Conservation (phyloP, 331 rosid species). For the Dryas integrifolia region DNA sequence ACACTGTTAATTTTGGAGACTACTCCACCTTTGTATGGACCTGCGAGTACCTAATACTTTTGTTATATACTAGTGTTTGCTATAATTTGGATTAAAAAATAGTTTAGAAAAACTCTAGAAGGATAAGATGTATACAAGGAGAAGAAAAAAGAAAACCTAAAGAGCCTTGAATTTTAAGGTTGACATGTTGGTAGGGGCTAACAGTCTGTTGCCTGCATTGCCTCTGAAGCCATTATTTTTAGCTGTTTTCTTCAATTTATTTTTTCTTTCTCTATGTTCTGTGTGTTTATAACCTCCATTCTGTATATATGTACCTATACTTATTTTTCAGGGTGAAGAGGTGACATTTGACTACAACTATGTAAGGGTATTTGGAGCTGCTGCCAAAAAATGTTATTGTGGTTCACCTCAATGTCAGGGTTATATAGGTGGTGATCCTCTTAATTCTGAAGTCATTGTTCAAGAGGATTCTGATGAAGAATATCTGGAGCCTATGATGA, state of each 20-base stretch:
- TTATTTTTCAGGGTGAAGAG: slow-evolving; percentile 80
- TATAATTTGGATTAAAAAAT: not conserved
- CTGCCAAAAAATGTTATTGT: slow-evolving; percentile 95
- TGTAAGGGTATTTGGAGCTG: slow-evolving; percentile 99
- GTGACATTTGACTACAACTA: slow-evolving; percentile 99
- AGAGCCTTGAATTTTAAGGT: not conserved
- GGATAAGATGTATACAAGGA: not conserved
- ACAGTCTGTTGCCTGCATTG: not conserved
- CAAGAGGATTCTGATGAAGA: slow-evolving; percentile 98
- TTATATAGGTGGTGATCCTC: slow-evolving; percentile 90
- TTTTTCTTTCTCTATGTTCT: slow-evolving; percentile 1
- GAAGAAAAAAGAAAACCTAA: not conserved
- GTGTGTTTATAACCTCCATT: slow-evolving; percentile 21
- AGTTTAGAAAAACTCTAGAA: not conserved
- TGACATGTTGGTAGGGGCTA: not conserved
- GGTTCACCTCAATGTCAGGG: slow-evolving; percentile 80
- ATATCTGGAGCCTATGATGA: slow-evolving; percentile 77
- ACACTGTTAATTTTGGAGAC: not conserved
- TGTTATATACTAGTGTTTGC: not conserved
- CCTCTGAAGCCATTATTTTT: slow-evolving; percentile 11
- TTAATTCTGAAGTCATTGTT: slow-evolving; percentile 56
- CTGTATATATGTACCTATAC: slow-evolving; percentile 4
- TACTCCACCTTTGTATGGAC: not conserved
- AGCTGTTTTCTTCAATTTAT: not conserved
- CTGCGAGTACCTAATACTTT: not conserved